A percentile compares a stretch with the other conserved stretches of the same genome.
These are phyloP conservation scores for Yarrowia sp. DNA, from an alignment of 805 yeast species.

Conservation along the genomic window DNA sequence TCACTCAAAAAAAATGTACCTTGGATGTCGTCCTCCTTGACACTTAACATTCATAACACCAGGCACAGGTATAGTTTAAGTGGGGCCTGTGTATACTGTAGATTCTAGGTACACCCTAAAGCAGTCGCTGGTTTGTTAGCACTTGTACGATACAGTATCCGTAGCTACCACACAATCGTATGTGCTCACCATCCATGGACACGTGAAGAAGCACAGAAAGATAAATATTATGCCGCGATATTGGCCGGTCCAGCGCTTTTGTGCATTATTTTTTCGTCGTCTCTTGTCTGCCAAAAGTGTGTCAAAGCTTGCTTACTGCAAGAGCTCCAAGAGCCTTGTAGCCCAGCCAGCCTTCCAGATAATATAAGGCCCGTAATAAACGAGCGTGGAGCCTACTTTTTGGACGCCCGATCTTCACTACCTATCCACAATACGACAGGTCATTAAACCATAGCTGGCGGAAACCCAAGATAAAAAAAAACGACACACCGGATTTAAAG, in stretches of 20 bases:
- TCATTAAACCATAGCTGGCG: conserved; percentile 5
- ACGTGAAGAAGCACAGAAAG: too few species aligned
- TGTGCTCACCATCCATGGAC: too few species aligned
- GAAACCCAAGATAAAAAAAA: not conserved
- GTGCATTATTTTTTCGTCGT: too few species aligned
- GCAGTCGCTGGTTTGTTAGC: too few species aligned
- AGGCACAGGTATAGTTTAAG: too few species aligned
- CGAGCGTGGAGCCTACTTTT: not conserved
- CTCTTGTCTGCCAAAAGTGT: not conserved
- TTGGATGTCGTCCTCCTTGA: too few species aligned
- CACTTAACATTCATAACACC: too few species aligned
- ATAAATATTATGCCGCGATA: not conserved
- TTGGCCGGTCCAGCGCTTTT: not conserved
- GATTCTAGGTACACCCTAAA: too few species aligned
- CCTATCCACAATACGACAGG: not conserved
- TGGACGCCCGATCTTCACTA: not conserved
- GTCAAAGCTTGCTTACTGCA: not conserved
- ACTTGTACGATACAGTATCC: too few species aligned
- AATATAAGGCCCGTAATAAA: conserved; percentile 8
- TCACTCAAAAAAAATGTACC: too few species aligned
- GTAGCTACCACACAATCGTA: too few species aligned
- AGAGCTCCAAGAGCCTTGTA: not conserved
- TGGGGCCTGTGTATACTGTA: too few species aligned
- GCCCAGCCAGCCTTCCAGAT: conserved; percentile 13
- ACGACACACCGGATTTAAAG: not conserved